These are phyloP conservation scores for Phytophthora pisi DNA, from an alignment of 352 stramenopile species.

Conservation along the genomic window DNA sequence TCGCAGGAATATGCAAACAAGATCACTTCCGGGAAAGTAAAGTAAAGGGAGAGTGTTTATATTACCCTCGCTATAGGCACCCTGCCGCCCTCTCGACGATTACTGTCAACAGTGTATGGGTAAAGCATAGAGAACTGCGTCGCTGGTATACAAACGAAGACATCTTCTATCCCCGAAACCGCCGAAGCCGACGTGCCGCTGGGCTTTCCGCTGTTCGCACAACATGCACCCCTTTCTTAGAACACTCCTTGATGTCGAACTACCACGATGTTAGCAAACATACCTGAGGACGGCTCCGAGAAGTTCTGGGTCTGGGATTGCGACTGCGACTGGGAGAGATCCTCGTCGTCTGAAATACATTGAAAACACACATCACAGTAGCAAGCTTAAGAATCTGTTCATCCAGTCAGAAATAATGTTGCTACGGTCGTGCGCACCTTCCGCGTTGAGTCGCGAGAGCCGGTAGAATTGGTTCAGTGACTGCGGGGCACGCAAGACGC, in stretches of 20 bases:
- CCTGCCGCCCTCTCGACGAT: slow-evolving; percentile 4
- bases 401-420: neutral
- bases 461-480: slow-evolving; percentile 84
- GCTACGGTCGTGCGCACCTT: slow-evolving; percentile 32
- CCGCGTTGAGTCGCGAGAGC: slow-evolving; percentile 62
- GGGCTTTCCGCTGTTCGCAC: slow-evolving; percentile 26
- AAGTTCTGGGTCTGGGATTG: slow-evolving; percentile 46
- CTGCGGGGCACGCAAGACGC: slow-evolving; percentile 34
- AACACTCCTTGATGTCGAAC: neutral
- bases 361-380: slow-evolving; percentile 1
- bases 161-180: slow-evolving; percentile 49
- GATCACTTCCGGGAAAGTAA: neutral
- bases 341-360: slow-evolving; percentile 21
- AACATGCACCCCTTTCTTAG: neutral
- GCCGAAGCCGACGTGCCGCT: slow-evolving; percentile 55
- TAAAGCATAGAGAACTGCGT: slow-evolving; percentile 5
- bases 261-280: neutral
- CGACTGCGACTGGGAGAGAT: slow-evolving; percentile 31
- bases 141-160: slow-evolving; percentile 4
- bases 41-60: slow-evolving; percentile 1
- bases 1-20: neutral
- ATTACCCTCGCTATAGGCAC: slow-evolving; percentile 8
- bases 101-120: neutral
- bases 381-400: neutral
- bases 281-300: slow-evolving; percentile 48